phyloP scores from a whole-genome alignment of 345 rosid species.

The Cardamine occulta region DNA sequence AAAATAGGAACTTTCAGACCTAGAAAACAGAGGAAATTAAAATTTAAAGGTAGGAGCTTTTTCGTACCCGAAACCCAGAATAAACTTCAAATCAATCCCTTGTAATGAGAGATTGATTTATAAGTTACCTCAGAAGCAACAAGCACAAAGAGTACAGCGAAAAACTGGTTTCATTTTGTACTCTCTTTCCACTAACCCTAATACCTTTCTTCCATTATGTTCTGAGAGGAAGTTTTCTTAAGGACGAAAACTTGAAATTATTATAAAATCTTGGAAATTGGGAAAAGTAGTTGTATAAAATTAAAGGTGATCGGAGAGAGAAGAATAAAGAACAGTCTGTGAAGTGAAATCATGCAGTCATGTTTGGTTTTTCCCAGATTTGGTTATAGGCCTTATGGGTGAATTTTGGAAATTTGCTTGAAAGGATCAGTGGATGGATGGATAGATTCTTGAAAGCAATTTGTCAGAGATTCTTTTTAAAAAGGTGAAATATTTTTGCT shows the following conservation, averaged over 20 bases:
- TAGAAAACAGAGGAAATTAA: slow-evolving; percentile 12
- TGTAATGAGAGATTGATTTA: background rate
- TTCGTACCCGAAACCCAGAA: slow-evolving; percentile 23
- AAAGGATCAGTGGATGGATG: background rate
- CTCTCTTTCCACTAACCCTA: slow-evolving; percentile 15
- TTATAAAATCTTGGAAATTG: background rate
- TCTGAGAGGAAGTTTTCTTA: slow-evolving; percentile 8
- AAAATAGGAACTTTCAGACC: slow-evolving; percentile 21
- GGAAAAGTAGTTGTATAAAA: background rate
- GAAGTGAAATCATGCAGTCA: slow-evolving; percentile 13
- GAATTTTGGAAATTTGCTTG: slow-evolving; percentile 13
- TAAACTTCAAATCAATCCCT: slow-evolving; percentile 26
- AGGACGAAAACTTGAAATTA: background rate
- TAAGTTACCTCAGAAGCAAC: background rate
- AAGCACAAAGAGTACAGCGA: background rate
- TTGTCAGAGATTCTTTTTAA: slow-evolving; percentile 25
- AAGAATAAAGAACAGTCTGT: background rate
- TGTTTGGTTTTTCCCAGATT: slow-evolving; percentile 26
- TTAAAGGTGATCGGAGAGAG: slow-evolving; percentile 1
- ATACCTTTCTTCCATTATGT: slow-evolving; percentile 12
- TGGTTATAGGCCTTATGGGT: slow-evolving; percentile 27
- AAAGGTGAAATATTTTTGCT: background rate
- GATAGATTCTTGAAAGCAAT: slow-evolving; percentile 15
- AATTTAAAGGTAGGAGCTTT: slow-evolving; percentile 13
- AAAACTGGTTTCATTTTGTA: slow-evolving; percentile 2